Evolutionary conservation across 2,329 filamentous ascomycete genomes (phyloP), one percentile per base, ranked within the genome.

Genomic region (Thielaviopsis ethacetica): DNA sequence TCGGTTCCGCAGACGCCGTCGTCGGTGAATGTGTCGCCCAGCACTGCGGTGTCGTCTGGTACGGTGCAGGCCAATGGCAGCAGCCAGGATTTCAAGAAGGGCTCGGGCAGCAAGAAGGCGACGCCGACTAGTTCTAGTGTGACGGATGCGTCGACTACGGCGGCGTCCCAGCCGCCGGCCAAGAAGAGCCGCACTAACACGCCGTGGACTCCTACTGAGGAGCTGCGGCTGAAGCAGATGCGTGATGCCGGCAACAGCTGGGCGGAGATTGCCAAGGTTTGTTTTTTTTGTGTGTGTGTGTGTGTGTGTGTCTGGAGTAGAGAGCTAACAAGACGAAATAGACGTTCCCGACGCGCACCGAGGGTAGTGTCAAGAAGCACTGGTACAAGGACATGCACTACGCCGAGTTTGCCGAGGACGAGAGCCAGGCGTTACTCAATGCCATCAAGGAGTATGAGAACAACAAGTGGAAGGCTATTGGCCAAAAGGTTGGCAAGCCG

Each of bases 301-400:
- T n/a, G n/a, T n/a, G n/a, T n/a, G n/a, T n/a, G n/a, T n/a, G n/a
- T n/a, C n/a, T n/a, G n/a, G n/a, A n/a, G n/a, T n/a, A n/a, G n/a
- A n/a, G n/a, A n/a, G n/a, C n/a, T n/a, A n/a, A n/a, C n/a, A n/a
- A n/a, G n/a, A n/a, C n/a, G n/a, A n/a, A n/a, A n/a, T n/a, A 94
- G 88, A 91, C 87, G 2, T 98, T 98, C 69, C 91, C 93, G 12
- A 84, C 83, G 24, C 81, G 93, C 67, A 98, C 93, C 50, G 93
- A 98, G 73, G 93, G 93, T 7, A 96, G 91, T 67, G 93, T 98
- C 22, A 98, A 97, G 78, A 98, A 97, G 74, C 93, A 98, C 71
- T 98, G 93, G 91, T 97, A 98, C 73, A 97, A 97, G 88, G 93
- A 98, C 67, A 98, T 98, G 93, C 93, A 98, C 70, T 97, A 97